Evolutionary conservation across 1,284 basidiomycete genomes (phyloP).

Genomic region (Singerocomus rubriflavus): DNA sequence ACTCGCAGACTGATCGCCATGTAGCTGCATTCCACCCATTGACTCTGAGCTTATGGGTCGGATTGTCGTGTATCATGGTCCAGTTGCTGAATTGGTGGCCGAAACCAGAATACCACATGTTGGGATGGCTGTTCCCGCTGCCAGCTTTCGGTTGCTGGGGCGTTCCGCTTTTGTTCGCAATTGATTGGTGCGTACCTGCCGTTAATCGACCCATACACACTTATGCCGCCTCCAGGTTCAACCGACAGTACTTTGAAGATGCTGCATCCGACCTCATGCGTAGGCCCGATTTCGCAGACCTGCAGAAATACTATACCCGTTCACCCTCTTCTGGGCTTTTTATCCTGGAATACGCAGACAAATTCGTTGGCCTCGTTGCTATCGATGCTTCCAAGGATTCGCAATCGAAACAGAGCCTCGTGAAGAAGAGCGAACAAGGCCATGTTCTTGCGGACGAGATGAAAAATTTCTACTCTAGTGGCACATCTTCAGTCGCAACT

Average conservation of each 20-base stretch:
- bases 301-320: constrained; percentile 56
- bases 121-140: constrained; percentile 56
- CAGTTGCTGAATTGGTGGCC: constrained; percentile 69
- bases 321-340: constrained; percentile 63
- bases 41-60: constrained; percentile 57
- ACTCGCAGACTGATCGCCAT: background rate
- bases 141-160: constrained; percentile 64
- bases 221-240: constrained; percentile 48
- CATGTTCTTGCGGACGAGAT: constrained; percentile 10
- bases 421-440: constrained; percentile 25
- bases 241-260: constrained; percentile 67
- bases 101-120: constrained; percentile 35
- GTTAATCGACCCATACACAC: background rate
- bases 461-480: constrained; percentile 25
- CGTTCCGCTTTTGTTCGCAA: constrained; percentile 61
- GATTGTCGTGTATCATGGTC: constrained; percentile 54
- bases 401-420: constrained; percentile 25
- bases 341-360: constrained; percentile 60
- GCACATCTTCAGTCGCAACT: constrained; percentile 48
- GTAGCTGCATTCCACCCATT: constrained; percentile 62
- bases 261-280: constrained; percentile 52
- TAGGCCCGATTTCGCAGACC: constrained; percentile 54
- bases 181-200: constrained; percentile 58
- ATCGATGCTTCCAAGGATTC: constrained; percentile 56
- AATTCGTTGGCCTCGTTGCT: constrained; percentile 66